phyloP scores from a whole-genome alignment of 2,329 filamentous ascomycete genomes.

The Geosmithia morbida region DNA sequence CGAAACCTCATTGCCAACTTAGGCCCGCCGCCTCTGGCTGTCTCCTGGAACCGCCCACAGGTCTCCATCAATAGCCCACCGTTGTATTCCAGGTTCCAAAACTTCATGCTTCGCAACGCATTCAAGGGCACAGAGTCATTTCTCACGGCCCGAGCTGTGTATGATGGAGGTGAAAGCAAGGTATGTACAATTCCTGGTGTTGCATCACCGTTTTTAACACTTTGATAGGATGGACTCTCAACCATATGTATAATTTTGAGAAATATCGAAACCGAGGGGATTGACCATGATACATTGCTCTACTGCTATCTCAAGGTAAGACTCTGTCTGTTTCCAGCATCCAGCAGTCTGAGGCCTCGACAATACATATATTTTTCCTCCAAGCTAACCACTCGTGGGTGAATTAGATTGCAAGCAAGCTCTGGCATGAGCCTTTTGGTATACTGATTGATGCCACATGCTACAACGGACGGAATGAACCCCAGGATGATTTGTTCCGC shows the following conservation, averaged over 20 bases:
- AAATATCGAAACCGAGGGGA: constrained; percentile 49
- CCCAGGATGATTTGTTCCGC: constrained; percentile 50
- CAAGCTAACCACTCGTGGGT: neutral
- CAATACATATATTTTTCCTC: neutral
- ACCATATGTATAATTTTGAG: constrained; percentile 56
- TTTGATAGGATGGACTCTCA: constrained; percentile 42
- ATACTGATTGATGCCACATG: constrained; percentile 56
- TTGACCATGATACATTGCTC: constrained; percentile 50
- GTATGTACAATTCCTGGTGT: constrained; percentile 13
- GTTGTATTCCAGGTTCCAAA: constrained; percentile 53
- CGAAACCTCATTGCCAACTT: constrained; percentile 50
- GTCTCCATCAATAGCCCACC: constrained; percentile 50
- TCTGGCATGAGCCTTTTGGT: constrained; percentile 57
- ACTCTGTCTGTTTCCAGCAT: neutral
- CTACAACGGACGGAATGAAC: constrained; percentile 53
- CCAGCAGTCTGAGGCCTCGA: neutral
- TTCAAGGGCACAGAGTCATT: constrained; percentile 51
- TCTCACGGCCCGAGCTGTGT: constrained; percentile 49
- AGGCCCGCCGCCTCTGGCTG: constrained; percentile 51
- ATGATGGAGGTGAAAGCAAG: constrained; percentile 58
- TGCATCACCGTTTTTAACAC: neutral
- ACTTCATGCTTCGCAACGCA: constrained; percentile 59
- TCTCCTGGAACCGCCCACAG: constrained; percentile 54
- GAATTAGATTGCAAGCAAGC: constrained; percentile 47
- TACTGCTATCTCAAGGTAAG: constrained; percentile 53